Conservation (phyloP, 2,329 filamentous ascomycete species). For the Penicillium sp. region DNA sequence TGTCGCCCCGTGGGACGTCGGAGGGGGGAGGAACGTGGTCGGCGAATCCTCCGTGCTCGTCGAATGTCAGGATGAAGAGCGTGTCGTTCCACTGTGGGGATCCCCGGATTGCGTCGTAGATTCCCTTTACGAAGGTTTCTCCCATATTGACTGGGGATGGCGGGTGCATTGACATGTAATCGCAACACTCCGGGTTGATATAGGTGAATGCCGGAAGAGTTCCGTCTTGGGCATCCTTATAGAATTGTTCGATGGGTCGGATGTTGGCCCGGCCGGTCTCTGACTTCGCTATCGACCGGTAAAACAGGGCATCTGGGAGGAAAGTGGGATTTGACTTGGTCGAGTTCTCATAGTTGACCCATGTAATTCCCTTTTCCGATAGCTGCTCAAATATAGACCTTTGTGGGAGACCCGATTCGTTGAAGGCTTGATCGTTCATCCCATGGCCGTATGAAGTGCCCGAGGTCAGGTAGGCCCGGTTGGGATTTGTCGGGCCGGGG, state of each 20-base stretch:
- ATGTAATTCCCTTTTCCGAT: constrained; percentile 45
- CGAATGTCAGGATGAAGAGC: constrained; percentile 53
- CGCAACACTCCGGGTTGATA: constrained; percentile 57
- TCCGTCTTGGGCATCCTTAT: constrained; percentile 50
- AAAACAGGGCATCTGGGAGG: constrained; percentile 36
- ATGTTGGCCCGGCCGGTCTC: constrained; percentile 41
- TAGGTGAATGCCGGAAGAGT: constrained; percentile 52
- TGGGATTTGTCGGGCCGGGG: constrained; percentile 46
- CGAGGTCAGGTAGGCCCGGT: constrained; percentile 43
- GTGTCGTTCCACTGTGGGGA: constrained; percentile 54
- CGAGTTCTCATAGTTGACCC: constrained; percentile 55
- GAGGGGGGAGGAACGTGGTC: constrained; percentile 52
- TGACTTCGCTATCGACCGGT: constrained; percentile 30
- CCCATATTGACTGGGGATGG: constrained; percentile 50
- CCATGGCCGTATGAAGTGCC: constrained; percentile 48
- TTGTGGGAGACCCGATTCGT: constrained; percentile 40
- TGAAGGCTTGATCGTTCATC: constrained; percentile 40
- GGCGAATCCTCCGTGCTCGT: constrained; percentile 54
- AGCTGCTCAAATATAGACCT: constrained; percentile 48
- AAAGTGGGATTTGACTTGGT: constrained; percentile 29
- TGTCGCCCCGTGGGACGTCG: constrained; percentile 44
- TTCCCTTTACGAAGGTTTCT: constrained; percentile 51
- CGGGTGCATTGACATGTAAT: constrained; percentile 54
- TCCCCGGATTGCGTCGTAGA: constrained; percentile 51
- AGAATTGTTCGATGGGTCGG: constrained; percentile 48